These are phyloP conservation scores for Calonectria honghensis DNA, from an alignment of 2,329 filamentous ascomycete genomes.

Conservation along the genomic window DNA sequence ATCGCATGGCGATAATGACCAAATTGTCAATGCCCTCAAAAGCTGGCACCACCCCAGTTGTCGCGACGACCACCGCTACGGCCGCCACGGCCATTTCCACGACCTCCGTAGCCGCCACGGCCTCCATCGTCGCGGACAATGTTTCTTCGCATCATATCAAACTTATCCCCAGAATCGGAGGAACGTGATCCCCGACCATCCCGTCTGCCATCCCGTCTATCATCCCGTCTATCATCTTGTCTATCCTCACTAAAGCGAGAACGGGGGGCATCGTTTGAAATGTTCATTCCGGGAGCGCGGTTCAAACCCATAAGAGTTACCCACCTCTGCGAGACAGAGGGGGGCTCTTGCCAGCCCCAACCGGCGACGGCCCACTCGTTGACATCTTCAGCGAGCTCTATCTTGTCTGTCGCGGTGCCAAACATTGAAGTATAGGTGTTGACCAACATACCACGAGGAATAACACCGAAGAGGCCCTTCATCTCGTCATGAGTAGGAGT, in stretches of 20 bases:
- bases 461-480: conserved; percentile 63
- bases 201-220: conserved; percentile 38
- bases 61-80: conserved; percentile 45
- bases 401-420: conserved; percentile 67
- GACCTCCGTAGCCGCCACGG: conserved; percentile 42
- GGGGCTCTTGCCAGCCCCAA: conserved; percentile 72
- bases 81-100: conserved; percentile 27
- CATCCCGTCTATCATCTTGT: conserved; percentile 34
- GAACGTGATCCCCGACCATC: conserved; percentile 39
- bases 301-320: conserved; percentile 58
- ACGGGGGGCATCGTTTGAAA: conserved; percentile 46
- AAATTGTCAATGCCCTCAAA: conserved; percentile 34
- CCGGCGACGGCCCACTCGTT: conserved; percentile 72
- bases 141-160: conserved; percentile 53
- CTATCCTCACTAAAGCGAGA: conserved; percentile 32
- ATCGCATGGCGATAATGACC: conserved; percentile 12
- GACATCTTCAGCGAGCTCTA: conserved; percentile 67
- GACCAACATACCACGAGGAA: conserved; percentile 60
- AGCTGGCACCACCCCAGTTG: conserved; percentile 31
- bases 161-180: conserved; percentile 48
- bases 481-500: conserved; percentile 68
- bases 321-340: conserved; percentile 58
- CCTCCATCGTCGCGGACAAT: conserved; percentile 53
- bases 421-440: conserved; percentile 75
- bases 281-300: conserved; percentile 59